phyloP scores from a whole-genome alignment of 805 yeast species.

The Monosporozyma servazzii region DNA sequence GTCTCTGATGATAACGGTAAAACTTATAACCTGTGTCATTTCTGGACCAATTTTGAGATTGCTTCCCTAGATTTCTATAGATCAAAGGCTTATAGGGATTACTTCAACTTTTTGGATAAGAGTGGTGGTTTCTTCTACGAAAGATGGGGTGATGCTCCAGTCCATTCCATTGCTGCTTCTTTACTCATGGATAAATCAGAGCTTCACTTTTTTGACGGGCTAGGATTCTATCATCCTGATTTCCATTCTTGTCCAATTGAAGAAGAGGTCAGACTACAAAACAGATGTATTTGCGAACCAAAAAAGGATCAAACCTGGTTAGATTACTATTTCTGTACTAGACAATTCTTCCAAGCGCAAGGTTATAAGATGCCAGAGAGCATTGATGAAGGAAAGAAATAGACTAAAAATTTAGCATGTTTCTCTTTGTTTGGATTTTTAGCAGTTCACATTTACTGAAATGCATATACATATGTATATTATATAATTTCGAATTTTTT shows the following conservation, averaged over 20 bases:
- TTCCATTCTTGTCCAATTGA: constrained; percentile 56
- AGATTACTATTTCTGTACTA: constrained; percentile 58
- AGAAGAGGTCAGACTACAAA: constrained; percentile 41
- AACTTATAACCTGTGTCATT: constrained; percentile 66
- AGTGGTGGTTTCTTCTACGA: constrained; percentile 78
- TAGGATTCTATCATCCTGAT: constrained; percentile 69
- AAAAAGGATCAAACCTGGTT: constrained; percentile 58
- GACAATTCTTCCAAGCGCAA: constrained; percentile 40
- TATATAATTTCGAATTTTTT: not conserved
- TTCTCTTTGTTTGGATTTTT: not conserved
- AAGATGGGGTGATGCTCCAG: constrained; percentile 92
- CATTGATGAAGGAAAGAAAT: not conserved
- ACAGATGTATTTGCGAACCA: constrained; percentile 58
- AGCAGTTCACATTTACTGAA: too few species aligned
- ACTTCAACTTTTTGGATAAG: constrained; percentile 52
- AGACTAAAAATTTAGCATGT: not conserved
- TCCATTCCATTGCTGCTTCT: constrained; percentile 72
- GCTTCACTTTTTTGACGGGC: constrained; percentile 62
- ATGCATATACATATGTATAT: too few species aligned
- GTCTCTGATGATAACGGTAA: constrained; percentile 55
- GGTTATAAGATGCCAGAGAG: constrained; percentile 8
- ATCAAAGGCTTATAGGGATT: constrained; percentile 44
- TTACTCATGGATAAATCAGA: constrained; percentile 47
- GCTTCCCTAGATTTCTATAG: constrained; percentile 67
- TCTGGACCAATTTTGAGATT: constrained; percentile 74